Evolutionary conservation across 2,329 filamentous ascomycete species (phyloP).

Genomic region (Hypoxylon sp.): DNA sequence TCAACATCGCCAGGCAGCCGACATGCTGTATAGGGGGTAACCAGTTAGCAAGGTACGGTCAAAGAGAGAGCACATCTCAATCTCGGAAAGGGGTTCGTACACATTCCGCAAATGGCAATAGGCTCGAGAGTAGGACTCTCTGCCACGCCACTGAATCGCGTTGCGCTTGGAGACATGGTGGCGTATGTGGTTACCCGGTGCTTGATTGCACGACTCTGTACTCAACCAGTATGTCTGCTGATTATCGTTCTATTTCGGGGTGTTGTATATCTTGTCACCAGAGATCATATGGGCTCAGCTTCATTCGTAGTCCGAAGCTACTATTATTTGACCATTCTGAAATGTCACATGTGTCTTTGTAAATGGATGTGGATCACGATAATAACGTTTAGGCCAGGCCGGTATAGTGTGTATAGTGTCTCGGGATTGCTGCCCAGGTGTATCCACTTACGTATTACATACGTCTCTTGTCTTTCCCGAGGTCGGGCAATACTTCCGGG

Average conservation of each 20-base stretch:
- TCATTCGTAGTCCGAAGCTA: not conserved
- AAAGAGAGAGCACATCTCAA: not conserved
- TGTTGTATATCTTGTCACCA: not conserved
- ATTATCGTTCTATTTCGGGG: constrained; percentile 2
- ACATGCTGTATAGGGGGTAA: constrained; percentile 32
- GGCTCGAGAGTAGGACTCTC: constrained; percentile 41
- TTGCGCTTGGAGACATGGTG: constrained; percentile 29
- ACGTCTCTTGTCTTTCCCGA: not conserved
- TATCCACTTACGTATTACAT: constrained; percentile 9
- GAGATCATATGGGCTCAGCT: not conserved
- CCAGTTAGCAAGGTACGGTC: not conserved
- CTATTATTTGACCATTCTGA: constrained; percentile 1
- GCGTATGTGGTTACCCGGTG: not conserved
- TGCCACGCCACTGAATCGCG: constrained; percentile 2
- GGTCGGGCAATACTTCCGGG: not conserved
- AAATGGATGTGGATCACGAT: not conserved
- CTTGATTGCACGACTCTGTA: not conserved
- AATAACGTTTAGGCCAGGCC: not conserved
- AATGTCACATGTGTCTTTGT: not conserved
- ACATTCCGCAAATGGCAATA: constrained; percentile 48
- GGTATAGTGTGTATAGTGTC: not conserved
- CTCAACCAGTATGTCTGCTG: constrained; percentile 2
- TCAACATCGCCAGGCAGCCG: constrained; percentile 41
- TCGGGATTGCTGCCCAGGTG: not conserved
- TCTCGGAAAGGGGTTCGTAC: constrained; percentile 25